These are phyloP conservation scores for Skeletonema grethae DNA, from an alignment of 108 stramenopile genomes.

Conservation along the genomic window DNA sequence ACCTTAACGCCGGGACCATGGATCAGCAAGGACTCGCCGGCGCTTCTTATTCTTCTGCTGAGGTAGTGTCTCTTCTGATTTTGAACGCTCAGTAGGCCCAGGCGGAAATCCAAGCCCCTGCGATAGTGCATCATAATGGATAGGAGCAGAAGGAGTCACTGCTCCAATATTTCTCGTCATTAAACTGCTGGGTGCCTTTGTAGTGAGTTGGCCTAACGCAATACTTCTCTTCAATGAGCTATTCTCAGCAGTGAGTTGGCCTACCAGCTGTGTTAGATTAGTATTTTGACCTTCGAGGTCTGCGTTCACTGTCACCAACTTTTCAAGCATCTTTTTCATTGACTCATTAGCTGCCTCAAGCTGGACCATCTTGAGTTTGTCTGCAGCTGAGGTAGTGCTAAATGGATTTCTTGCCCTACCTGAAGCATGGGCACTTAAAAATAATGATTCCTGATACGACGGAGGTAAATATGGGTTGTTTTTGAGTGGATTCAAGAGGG, in stretches of 20 bases:
- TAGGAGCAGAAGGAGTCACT: neutral
- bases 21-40: neutral
- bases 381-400: neutral
- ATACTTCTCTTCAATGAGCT: neutral
- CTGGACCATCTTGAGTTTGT: neutral
- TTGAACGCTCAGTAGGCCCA: neutral
- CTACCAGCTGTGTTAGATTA: neutral
- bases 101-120: neutral
- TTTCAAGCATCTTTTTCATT: neutral
- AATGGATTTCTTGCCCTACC: neutral
- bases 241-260: neutral
- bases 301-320: neutral
- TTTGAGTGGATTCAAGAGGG: neutral
- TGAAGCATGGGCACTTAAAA: neutral
- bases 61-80: neutral
- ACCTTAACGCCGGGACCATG: neutral
- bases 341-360: neutral
- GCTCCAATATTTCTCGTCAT: too few species aligned
- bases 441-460: neutral
- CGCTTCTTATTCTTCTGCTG: neutral
- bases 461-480: neutral
- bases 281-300: neutral
- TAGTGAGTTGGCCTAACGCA: too few species aligned
- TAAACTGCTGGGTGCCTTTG: too few species aligned
- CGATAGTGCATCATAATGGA: neutral